Evolutionary conservation across 306 rosid genomes (phyloP), one percentile per base, ranked within the genome.

Genomic region (Acacia confusa): DNA sequence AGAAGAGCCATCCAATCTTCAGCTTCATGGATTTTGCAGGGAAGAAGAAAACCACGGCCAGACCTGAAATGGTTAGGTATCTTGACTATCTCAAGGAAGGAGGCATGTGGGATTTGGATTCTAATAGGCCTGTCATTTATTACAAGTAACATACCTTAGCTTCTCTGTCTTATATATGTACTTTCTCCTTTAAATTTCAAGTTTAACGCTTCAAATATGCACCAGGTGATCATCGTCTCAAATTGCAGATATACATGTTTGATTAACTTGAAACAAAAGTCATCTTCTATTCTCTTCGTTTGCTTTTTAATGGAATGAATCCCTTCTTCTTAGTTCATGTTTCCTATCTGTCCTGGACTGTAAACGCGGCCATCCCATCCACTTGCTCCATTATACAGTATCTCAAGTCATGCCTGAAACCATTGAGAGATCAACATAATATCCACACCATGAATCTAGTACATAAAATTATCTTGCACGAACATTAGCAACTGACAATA

Each of bases 51-150:
- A 36, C 89, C 15, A 89, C 92, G 7, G 86, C 92, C 3, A 91
- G 20, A 82, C 95, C 93, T 36, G 93, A 89, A 66, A 81, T 89
- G 69, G 66, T 85, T 0, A 89, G 95, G 83, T 91, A 91, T 75
- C 53, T 86, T n/a, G 89, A 89, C 80, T 91, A 89, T 79, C 30
- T 91, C 40, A 91, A 91, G 85, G 95, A 91, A 74, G 95, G 92
- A 68, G 95, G 95, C 82, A 65, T 83, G 81, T 91, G 93, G 93
- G 90, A 91, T 86, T 64, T 7, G 36, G 80, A 86, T 20, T 66
- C 89, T 30, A 88, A 85, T 79, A 66, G 75, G 32, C 93, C 95
- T 75, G 92, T 91, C 25, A 89, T 91, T 41, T 74, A 89, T 76
- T 89, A 88, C 70, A 89, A 83, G 67, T 89, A 87, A 89, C 28